Evolutionary conservation across 192 early-diverging fungal species (phyloP), one percentile per base, ranked within the genome.

Genomic region (Kappamyces sp.): DNA sequence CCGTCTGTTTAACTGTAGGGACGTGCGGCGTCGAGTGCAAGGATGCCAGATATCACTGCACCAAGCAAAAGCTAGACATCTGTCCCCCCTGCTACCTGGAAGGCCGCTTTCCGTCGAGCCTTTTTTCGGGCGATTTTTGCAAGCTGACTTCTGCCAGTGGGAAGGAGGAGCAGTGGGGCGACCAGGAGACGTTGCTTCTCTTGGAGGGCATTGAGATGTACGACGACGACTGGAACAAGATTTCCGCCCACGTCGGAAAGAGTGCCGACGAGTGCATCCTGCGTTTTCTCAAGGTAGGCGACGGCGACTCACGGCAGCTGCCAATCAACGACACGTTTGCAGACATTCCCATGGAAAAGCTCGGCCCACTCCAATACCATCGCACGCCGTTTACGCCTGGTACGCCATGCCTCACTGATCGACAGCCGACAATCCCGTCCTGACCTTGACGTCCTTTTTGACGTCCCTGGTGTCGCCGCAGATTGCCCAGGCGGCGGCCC

Each of bases 171-270:
- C 37, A 62, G 37, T 99, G 96, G 96, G 83, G 75, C 3, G 85
- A 93, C 46, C 83, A 89, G 67, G 96, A 99, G 65, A 86, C 80
- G 7, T 69, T 94, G 29, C 68, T 89, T 33, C 68, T 99, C 38
- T 69, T 99, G 34, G 96, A 99, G 75, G 96, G 84, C 1, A 67
- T 99, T 14, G 96, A 99, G 64, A 75, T 91, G 76, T 94, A 79
- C 73, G 89, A 94, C 47, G 88, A 96, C 45, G 91, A 96, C 64
- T 99, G 96, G 96, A 77, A 81, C 54, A 79, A 84, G 42, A 83
- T 99, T 38, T 83, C 94, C 11, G 91, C 92, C 46, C 91, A 95
- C 57, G 92, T 99, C 2, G 92, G 91, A 0, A 75, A 87, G 35
- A 86, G 85, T 2, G 86, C 88, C 60, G 91, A 94, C 49, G 88